Conservation (phyloP, 2,329 filamentous ascomycete species). For the Akanthomyces uredinophilus region DNA sequence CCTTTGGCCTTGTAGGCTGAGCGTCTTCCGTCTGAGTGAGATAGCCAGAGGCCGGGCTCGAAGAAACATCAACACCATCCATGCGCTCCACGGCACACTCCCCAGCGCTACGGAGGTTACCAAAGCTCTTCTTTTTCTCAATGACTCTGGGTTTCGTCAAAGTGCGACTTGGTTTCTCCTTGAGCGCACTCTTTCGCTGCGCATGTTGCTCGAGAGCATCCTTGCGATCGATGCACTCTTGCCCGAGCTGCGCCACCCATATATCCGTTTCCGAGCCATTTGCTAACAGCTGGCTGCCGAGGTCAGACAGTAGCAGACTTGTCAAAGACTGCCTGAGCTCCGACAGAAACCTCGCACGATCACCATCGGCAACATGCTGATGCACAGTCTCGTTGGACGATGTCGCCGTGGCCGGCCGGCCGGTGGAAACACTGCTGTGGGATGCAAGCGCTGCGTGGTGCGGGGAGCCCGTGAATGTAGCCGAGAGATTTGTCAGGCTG, state of each 20-base stretch:
- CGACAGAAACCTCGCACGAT: constrained; percentile 72
- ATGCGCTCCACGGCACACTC: constrained; percentile 33
- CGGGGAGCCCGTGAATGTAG: constrained; percentile 40
- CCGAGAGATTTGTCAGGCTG: constrained; percentile 53
- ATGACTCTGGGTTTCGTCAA: constrained; percentile 46
- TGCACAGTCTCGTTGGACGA: constrained; percentile 65
- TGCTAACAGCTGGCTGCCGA: constrained; percentile 81
- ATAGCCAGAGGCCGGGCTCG: constrained; percentile 4
- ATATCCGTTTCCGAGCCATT: constrained; percentile 86
- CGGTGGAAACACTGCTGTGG: constrained; percentile 43
- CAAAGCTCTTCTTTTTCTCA: constrained; percentile 65
- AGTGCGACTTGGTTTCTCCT: constrained; percentile 35
- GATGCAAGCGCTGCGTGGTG: constrained; percentile 39
- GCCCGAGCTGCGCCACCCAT: constrained; percentile 70
- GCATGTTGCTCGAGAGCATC: constrained; percentile 49
- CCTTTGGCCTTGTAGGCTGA: neutral
- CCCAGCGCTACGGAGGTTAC: constrained; percentile 52
- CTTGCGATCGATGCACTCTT: constrained; percentile 59
- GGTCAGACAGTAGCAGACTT: constrained; percentile 80
- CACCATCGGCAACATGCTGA: constrained; percentile 56
- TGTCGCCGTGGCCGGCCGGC: constrained; percentile 59
- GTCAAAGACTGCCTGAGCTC: constrained; percentile 75
- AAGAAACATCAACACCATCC: constrained; percentile 25
- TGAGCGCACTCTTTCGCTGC: constrained; percentile 35
- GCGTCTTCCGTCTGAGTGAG: constrained; percentile 6